Conservation (phyloP, 176 grass and related monocot genomes). For the Typha latifolia region DNA sequence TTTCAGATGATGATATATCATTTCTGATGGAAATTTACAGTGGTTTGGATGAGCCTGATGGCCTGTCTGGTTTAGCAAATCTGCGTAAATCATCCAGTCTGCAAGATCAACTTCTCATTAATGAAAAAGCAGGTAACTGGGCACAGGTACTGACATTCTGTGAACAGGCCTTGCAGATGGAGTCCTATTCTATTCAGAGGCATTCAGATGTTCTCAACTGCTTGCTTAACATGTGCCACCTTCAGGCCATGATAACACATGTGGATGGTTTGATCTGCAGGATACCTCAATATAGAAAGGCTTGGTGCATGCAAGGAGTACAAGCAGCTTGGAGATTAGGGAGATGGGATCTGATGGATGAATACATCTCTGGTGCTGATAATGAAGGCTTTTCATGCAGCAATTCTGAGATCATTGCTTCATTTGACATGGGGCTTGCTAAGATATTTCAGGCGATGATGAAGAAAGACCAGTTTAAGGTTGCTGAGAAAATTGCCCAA, state of each 20-base stretch:
- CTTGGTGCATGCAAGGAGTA: conserved; percentile 95
- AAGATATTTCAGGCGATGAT: conserved; percentile 99
- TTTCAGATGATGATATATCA: conserved; percentile 90
- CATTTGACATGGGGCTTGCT: conserved; percentile 92
- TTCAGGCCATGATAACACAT: conserved; percentile 92
- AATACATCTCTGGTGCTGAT: conserved; percentile 67
- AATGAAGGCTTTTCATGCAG: conserved; percentile 40
- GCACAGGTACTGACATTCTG: conserved; percentile 85
- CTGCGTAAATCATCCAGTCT: conserved; percentile 76
- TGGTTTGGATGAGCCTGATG: conserved; percentile 92
- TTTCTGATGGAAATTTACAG: conserved; percentile 98
- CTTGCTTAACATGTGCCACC: conserved; percentile 92
- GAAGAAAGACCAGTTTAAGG: conserved; percentile 73
- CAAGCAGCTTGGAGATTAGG: conserved; percentile 96
- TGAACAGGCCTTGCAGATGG: conserved; percentile 92
- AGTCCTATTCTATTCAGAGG: conserved; percentile 84
- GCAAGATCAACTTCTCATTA: conserved; percentile 96
- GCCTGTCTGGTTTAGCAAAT: conserved; percentile 76
- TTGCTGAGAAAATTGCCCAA: conserved; percentile 67
- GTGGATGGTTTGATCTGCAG: conserved; percentile 80
- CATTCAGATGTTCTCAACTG: conserved; percentile 96
- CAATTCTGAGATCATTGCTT: conserved; percentile 58
- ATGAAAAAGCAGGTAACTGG: conserved; percentile 94
- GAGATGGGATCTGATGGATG: conserved; percentile 95
- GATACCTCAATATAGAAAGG: conserved; percentile 70